phyloP scores from a whole-genome alignment of 1,284 basidiomycete genomes.

The Ganoderma resinaceum region DNA sequence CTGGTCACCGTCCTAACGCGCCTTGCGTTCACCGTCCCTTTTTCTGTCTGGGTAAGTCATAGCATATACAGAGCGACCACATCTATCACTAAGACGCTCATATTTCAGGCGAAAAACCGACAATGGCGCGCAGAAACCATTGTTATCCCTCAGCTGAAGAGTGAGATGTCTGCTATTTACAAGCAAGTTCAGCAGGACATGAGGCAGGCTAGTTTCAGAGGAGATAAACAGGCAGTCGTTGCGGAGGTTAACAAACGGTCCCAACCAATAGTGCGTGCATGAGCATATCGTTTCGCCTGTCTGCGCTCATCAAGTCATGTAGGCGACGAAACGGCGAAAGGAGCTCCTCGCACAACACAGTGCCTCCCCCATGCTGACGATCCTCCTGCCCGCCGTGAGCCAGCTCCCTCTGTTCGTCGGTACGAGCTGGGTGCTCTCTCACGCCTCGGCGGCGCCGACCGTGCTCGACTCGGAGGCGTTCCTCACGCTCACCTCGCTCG shows the following conservation, averaged over 20 bases:
- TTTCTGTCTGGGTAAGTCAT: slow-evolving; percentile 79
- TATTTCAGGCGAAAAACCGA: slow-evolving; percentile 66
- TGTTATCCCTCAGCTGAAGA: slow-evolving; percentile 71
- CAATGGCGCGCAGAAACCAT: slow-evolving; percentile 70
- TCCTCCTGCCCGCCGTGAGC: slow-evolving; percentile 65
- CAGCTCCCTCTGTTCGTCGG: slow-evolving; percentile 80
- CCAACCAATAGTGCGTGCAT: slow-evolving; percentile 47
- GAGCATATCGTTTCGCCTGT: not conserved
- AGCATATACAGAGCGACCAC: no score
- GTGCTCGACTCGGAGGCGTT: slow-evolving; percentile 79
- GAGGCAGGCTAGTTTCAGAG: slow-evolving; percentile 59
- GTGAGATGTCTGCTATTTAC: slow-evolving; percentile 58
- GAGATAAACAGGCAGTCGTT: slow-evolving; percentile 60
- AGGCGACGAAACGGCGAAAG: slow-evolving; percentile 66
- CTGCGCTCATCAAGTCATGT: slow-evolving; percentile 22
- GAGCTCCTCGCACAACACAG: slow-evolving; percentile 63
- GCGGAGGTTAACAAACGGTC: slow-evolving; percentile 54
- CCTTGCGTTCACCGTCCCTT: slow-evolving; percentile 71
- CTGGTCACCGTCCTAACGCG: slow-evolving; percentile 74
- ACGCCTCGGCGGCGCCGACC: slow-evolving; percentile 61
- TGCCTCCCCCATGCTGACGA: slow-evolving; percentile 66
- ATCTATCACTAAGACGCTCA: not conserved
- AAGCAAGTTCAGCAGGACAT: slow-evolving; percentile 64
- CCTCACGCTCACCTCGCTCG: slow-evolving; percentile 70
- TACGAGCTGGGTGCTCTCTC: slow-evolving; percentile 65